phyloP scores from a whole-genome alignment of 192 early-diverging fungal species.

The Backusella australiensis region DNA sequence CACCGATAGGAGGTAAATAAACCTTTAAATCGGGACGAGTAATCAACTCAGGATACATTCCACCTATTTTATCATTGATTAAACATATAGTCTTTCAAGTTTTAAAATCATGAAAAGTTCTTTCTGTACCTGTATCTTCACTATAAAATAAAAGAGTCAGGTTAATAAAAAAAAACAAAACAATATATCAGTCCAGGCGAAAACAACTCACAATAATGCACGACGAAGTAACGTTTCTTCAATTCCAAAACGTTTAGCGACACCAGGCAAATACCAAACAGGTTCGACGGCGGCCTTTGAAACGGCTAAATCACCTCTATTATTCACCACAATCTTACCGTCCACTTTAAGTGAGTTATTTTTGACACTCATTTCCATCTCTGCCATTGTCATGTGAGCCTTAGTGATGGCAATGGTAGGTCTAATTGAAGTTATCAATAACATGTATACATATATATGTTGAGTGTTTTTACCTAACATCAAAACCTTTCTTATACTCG shows the following conservation, averaged over 20 bases:
- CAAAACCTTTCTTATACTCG: constrained; percentile 67
- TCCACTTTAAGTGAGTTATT: constrained; percentile 68
- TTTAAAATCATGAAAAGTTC: neutral
- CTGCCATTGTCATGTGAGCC: constrained; percentile 94
- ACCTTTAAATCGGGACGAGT: constrained; percentile 91
- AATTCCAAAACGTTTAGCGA: constrained; percentile 85
- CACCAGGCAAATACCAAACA: constrained; percentile 93
- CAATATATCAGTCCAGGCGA: neutral
- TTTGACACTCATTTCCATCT: constrained; percentile 75
- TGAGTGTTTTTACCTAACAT: constrained; percentile 47
- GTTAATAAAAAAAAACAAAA: neutral
- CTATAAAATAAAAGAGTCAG: constrained; percentile 23
- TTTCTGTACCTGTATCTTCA: constrained; percentile 73
- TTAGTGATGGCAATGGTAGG: constrained; percentile 91
- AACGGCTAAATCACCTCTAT: constrained; percentile 78
- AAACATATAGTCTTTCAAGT: neutral
- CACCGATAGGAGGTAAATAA: constrained; percentile 92
- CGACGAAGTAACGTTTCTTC: constrained; percentile 81
- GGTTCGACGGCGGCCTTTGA: constrained; percentile 94
- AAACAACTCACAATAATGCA: constrained; percentile 72
- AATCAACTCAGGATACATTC: constrained; percentile 95
- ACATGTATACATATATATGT: neutral
- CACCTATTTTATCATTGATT: constrained; percentile 32
- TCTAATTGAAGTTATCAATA: constrained; percentile 30
- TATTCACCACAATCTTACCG: constrained; percentile 79